Conservation (phyloP, 768 basidiomycete species). For the Auriscalpium vulgare region DNA sequence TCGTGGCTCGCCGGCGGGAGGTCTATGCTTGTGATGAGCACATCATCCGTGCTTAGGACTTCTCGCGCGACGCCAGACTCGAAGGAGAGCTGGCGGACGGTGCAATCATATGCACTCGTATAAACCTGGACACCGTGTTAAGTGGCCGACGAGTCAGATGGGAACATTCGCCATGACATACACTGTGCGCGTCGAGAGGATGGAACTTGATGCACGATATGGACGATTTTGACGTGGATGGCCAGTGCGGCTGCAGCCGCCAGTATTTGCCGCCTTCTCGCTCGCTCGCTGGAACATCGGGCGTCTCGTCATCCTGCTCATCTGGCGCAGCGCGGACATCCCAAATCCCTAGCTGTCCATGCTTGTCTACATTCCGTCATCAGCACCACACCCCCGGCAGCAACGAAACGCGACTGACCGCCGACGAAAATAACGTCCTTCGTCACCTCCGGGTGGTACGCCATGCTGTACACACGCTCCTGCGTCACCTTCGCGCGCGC, state of each 20-base stretch:
- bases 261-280: conserved; percentile 69
- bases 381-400: neutral
- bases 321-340: conserved; percentile 68
- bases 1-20: conserved; percentile 60
- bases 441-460: conserved; percentile 71
- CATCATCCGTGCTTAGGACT: conserved; percentile 53
- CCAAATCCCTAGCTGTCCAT: conserved; percentile 81
- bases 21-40: conserved; percentile 65
- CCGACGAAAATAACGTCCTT: conserved; percentile 87
- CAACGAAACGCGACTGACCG: conserved; percentile 32
- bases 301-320: conserved; percentile 61
- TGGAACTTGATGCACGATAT: conserved; percentile 74
- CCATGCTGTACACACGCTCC: conserved; percentile 67
- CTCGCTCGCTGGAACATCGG: conserved; percentile 31
- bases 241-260: conserved; percentile 80
- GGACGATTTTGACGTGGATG: conserved; percentile 69
- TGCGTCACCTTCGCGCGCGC: conserved; percentile 76
- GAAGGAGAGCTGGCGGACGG: conserved; percentile 65
- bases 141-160: neutral
- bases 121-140: conserved; percentile 44
- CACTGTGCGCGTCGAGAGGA: conserved; percentile 67
- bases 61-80: conserved; percentile 65
- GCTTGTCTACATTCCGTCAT: conserved; percentile 48
- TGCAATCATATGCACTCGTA: conserved; percentile 78
- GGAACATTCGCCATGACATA: conserved; percentile 24